Evolutionary conservation across 768 basidiomycete genomes (phyloP).

Genomic region (Lactarius hatsudake): DNA sequence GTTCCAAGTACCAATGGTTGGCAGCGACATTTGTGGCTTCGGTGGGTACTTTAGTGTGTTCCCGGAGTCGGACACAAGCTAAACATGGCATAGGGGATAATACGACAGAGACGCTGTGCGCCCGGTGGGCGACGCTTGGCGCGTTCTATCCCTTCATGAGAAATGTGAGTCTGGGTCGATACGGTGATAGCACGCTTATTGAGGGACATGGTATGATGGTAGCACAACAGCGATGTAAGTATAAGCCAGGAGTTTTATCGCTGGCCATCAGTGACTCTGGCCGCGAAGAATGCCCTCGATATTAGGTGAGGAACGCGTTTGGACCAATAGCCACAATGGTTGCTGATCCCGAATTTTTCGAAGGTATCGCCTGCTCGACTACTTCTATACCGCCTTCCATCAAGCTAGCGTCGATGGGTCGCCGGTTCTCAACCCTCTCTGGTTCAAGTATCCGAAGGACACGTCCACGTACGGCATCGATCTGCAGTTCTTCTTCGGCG

Average conservation of each 20-base stretch:
- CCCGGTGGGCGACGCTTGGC: slow-evolving; percentile 74
- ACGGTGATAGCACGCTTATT: slow-evolving; percentile 18
- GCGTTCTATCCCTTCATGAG: slow-evolving; percentile 81
- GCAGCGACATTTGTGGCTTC: slow-evolving; percentile 71
- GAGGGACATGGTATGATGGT: background rate
- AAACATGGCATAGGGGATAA: slow-evolving; percentile 41
- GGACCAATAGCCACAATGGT: background rate
- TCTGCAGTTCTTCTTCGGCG: slow-evolving; percentile 67
- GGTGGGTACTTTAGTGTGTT: slow-evolving; percentile 36
- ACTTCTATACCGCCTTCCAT: slow-evolving; percentile 71
- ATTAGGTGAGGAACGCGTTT: slow-evolving; percentile 49
- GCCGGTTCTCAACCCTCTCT: slow-evolving; percentile 61
- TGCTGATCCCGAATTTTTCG: background rate
- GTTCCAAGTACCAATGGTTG: slow-evolving; percentile 73
- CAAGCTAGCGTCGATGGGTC: slow-evolving; percentile 55
- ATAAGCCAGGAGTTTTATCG: slow-evolving; percentile 67
- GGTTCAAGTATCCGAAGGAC: slow-evolving; percentile 67
- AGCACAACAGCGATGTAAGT: slow-evolving; percentile 55
- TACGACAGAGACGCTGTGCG: slow-evolving; percentile 66
- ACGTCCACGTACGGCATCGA: slow-evolving; percentile 56
- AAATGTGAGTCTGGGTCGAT: slow-evolving; percentile 45
- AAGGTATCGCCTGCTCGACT: slow-evolving; percentile 67
- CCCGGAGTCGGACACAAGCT: background rate
- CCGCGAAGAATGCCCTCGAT: slow-evolving; percentile 57
- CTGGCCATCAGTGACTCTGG: slow-evolving; percentile 55